Percentiles rank a stretch among this genome's conserved stretches.
Evolutionary conservation across 1,139 yeast genomes (phyloP).

Genomic region (Candida tetrigidarum): DNA sequence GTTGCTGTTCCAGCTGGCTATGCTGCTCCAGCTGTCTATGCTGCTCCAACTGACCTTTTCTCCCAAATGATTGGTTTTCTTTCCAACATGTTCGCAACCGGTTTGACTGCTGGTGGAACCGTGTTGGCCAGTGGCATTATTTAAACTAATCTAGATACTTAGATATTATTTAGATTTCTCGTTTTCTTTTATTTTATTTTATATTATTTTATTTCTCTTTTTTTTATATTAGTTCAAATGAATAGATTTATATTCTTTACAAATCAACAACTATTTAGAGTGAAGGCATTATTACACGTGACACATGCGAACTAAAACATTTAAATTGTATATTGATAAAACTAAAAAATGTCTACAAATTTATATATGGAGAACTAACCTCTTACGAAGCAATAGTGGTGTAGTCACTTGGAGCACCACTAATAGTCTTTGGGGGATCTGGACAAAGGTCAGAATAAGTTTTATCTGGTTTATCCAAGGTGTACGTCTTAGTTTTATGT

Average conservation of each 20-base stretch:
- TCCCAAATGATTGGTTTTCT: slow-evolving; percentile 7
- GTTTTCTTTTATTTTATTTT: too few species aligned
- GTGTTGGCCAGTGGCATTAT: slow-evolving; percentile 2
- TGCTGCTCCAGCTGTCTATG: slow-evolving; percentile 1
- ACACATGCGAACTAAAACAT: too few species aligned
- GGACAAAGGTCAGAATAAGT: slow-evolving; percentile 20
- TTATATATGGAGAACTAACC: not conserved
- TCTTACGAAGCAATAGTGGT: slow-evolving; percentile 5
- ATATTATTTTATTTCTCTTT: too few species aligned
- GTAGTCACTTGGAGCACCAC: slow-evolving; percentile 13
- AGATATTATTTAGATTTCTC: too few species aligned
- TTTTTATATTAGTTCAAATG: too few species aligned
- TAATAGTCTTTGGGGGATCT: slow-evolving; percentile 13
- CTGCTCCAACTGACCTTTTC: slow-evolving; percentile 2
- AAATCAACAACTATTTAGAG: too few species aligned
- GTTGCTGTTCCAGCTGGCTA: not conserved
- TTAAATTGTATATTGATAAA: too few species aligned
- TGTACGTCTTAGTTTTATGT: slow-evolving; percentile 12
- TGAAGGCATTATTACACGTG: too few species aligned
- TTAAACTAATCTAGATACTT: slow-evolving; percentile 2
- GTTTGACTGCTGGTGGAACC: slow-evolving; percentile 2
- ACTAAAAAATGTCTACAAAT: too few species aligned
- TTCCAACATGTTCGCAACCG: not conserved
- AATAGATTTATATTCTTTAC: too few species aligned
- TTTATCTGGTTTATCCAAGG: slow-evolving; percentile 21